Base-by-base conservation (phyloP, 805 yeast genomes). In the Clavispora vitiphila region DNA sequence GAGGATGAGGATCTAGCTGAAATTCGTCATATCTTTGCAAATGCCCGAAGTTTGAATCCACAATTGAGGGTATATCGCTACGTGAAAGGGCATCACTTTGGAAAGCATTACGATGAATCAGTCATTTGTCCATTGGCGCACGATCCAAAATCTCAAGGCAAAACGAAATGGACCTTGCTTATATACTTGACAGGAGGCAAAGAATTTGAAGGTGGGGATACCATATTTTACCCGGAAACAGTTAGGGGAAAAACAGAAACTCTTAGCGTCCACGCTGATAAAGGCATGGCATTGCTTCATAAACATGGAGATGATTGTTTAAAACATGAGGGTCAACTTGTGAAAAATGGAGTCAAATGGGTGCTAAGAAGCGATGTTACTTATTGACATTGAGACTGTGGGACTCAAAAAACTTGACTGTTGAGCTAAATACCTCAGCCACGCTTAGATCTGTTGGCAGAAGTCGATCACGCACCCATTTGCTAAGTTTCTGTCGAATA, bases 291-390 rank as follows among this genome's bases (percentile, higher is more conserved):
- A 0, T 61, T 80, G 32, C 57, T 80, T 36, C 86, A 80, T 51
- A 78, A 78, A 48, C 86, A 80, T 54, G 85, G 86, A 0, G 79
- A 76, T 45, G 83, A 79, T 47, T 80, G 86, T 55, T 53, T 80
- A 45, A 55, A 69, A 37, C 86, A 80, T 49, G 84, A 80, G 47
- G 84, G 77, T 3, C 74, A 74, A 44, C 43, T 65, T 37, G 83
- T 80, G 0, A 56, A 48, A 7, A 55, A 49, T 2, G 86, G 85
- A 0, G 75, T 61, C 22, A 80, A 80, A 54, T 80, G 85, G 86
- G 78, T 80, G 0, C 54, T 80, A 8, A 56, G 86, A 55, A 77
- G 81, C 43, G 85, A 80, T 53, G 73, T 80, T 21, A 46, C 54
- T 9, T 50, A 42, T 32, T 48, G 23, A 26, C 11, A 2, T 23